Conservation (phyloP, 108 stramenopile species). For the Licmophora abbreviata region DNA sequence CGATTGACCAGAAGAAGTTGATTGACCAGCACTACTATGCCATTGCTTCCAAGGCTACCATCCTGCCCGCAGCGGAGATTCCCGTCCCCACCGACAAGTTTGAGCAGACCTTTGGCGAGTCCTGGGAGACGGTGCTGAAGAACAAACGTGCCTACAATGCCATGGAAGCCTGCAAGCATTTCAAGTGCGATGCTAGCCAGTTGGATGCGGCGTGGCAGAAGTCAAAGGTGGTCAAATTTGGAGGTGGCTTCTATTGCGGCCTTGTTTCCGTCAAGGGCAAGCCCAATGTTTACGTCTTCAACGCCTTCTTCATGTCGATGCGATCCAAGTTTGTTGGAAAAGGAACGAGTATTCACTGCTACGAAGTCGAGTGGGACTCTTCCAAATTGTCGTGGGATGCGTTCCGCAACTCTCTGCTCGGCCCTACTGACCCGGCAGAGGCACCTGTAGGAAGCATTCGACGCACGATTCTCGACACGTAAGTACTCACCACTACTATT, state of each 20-base stretch:
- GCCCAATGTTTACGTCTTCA: slow-evolving; percentile 80
- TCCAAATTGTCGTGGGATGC: slow-evolving; percentile 65
- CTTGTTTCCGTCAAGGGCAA: slow-evolving; percentile 33
- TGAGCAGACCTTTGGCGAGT: slow-evolving; percentile 76
- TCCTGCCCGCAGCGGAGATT: slow-evolving; percentile 71
- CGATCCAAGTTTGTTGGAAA: slow-evolving; percentile 79
- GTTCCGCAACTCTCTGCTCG: slow-evolving; percentile 72
- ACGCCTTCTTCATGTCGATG: slow-evolving; percentile 85
- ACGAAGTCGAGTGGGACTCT: slow-evolving; percentile 82
- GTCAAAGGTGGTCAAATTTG: slow-evolving; percentile 80
- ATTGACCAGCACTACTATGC: slow-evolving; percentile 95
- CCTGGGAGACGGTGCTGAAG: slow-evolving; percentile 69
- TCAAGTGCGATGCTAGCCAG: slow-evolving; percentile 57
- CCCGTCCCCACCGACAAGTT: slow-evolving; percentile 84
- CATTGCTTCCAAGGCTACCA: slow-evolving; percentile 91
- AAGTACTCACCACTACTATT: too few relatives aligned
- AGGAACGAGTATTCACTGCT: slow-evolving; percentile 74
- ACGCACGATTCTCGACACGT: slow-evolving; percentile 51
- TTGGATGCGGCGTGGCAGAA: slow-evolving; percentile 75
- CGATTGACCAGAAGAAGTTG: slow-evolving; percentile 83
- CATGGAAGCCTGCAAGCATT: slow-evolving; percentile 81
- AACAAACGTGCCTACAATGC: slow-evolving; percentile 81
- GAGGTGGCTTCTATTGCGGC: slow-evolving; percentile 94
- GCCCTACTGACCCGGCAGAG: slow-evolving; percentile 79
- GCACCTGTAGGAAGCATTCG: slow-evolving; percentile 76